A percentile compares a stretch with the other conserved stretches of the same genome.
Conservation (phyloP, 345 rosid species). For the Brassica cretica region DNA sequence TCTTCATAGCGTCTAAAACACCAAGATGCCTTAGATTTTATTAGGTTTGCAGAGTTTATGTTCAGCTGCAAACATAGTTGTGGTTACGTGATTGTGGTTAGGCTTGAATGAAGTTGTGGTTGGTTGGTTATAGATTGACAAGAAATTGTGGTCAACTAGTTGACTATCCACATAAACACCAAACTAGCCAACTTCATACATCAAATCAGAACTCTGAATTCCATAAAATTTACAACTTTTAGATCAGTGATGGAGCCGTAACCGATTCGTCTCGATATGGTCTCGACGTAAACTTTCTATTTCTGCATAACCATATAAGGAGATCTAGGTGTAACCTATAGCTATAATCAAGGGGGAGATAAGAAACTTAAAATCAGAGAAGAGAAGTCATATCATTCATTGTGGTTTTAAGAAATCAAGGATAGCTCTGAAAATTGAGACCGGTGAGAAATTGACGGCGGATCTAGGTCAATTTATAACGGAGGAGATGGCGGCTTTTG, state of each 20-base stretch:
- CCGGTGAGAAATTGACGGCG: not conserved
- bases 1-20: too few species aligned
- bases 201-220: too few species aligned
- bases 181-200: too few species aligned
- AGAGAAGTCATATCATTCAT: not conserved
- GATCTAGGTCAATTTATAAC: not conserved
- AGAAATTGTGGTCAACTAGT: not conserved
- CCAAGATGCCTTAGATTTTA: too few species aligned
- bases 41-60: too few species aligned
- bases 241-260: too few species aligned
- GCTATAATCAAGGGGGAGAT: not conserved
- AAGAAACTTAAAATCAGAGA: not conserved
- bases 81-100: not conserved
- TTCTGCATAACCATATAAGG: not conserved
- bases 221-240: too few species aligned
- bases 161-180: not conserved
- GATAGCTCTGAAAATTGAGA: not conserved
- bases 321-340: not conserved
- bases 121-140: not conserved
- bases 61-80: not conserved
- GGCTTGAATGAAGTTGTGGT: not conserved
- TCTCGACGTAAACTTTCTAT: not conserved
- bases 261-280: too few species aligned
- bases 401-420: not conserved
- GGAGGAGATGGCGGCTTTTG: not conserved